Evolutionary conservation across 129 eudicot genomes (phyloP).

Genomic region (Flaveria linearis): DNA sequence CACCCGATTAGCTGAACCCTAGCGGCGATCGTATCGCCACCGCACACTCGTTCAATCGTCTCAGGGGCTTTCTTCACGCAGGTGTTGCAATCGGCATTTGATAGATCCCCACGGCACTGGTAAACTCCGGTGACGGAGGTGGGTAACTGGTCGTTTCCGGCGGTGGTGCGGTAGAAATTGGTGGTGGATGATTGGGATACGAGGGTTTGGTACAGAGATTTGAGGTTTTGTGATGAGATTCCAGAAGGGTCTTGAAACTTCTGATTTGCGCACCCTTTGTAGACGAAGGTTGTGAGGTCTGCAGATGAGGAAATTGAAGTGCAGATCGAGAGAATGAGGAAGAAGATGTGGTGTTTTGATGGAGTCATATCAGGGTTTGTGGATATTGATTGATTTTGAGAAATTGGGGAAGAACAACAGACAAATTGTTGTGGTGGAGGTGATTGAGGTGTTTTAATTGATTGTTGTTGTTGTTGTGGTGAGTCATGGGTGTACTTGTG

Average conservation of each 20-base stretch:
- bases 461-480: neutral
- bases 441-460: conserved; percentile 6
- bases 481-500: conserved; percentile 12
- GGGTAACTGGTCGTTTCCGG: conserved; percentile 38
- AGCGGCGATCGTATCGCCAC: conserved; percentile 61
- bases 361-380: conserved; percentile 33
- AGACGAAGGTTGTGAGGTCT: conserved; percentile 46
- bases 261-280: conserved; percentile 84
- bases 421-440: neutral
- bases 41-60: conserved; percentile 44
- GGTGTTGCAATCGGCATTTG: conserved; percentile 42
- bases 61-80: conserved; percentile 52
- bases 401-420: conserved; percentile 21
- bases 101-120: conserved; percentile 88
- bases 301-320: conserved; percentile 22
- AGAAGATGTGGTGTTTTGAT: conserved; percentile 20
- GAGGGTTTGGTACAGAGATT: conserved; percentile 41
- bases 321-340: conserved; percentile 19
- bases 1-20: conserved; percentile 72
- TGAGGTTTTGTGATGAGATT: conserved; percentile 48
- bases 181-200: conserved; percentile 58
- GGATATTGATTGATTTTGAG: conserved; percentile 11
- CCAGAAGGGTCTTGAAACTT: conserved; percentile 62
- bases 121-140: conserved; percentile 57
- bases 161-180: conserved; percentile 57